Conservation (phyloP, 257 asterid species). For the Paraleonurus japonicus region DNA sequence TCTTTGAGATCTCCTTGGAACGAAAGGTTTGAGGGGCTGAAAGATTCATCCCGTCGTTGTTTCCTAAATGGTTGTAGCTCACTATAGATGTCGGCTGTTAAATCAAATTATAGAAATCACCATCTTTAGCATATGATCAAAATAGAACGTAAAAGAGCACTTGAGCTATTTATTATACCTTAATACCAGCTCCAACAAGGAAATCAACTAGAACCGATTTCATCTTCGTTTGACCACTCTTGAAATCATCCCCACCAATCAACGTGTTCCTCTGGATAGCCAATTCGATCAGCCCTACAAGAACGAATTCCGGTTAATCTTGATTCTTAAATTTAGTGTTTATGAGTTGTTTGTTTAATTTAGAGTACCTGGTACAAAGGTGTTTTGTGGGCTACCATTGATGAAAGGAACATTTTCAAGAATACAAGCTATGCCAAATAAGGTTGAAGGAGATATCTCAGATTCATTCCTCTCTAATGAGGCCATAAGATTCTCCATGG, state of each 20-base stretch:
- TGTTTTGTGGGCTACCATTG: conserved; percentile 99
- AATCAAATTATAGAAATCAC: not conserved
- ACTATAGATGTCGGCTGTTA: conserved; percentile 93
- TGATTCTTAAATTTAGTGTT: not conserved
- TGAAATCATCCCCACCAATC: conserved; percentile 97
- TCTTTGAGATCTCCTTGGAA: conserved; percentile 95
- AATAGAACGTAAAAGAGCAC: not conserved
- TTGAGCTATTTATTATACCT: conserved; percentile 66
- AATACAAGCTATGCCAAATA: conserved; percentile 73
- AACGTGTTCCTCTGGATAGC: conserved; percentile 78
- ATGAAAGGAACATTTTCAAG: conserved; percentile 83
- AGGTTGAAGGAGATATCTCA: conserved; percentile 89
- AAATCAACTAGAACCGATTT: conserved; percentile 95
- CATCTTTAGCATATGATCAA: not conserved
- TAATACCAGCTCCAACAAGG: conserved; percentile 98
- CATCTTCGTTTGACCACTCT: conserved; percentile 99
- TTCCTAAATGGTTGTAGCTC: conserved; percentile 97
- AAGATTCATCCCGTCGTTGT: conserved; percentile 96
- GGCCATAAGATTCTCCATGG: conserved; percentile 71
- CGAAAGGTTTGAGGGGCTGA: conserved; percentile 98
- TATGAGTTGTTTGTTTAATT: not conserved
- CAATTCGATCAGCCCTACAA: conserved; percentile 75
- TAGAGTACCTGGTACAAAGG: conserved; percentile 83
- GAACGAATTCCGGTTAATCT: not conserved
- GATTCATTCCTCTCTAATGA: conserved; percentile 74